These are phyloP conservation scores for Cicer chorassanicum DNA, from an alignment of 306 rosid species.

Conservation along the genomic window DNA sequence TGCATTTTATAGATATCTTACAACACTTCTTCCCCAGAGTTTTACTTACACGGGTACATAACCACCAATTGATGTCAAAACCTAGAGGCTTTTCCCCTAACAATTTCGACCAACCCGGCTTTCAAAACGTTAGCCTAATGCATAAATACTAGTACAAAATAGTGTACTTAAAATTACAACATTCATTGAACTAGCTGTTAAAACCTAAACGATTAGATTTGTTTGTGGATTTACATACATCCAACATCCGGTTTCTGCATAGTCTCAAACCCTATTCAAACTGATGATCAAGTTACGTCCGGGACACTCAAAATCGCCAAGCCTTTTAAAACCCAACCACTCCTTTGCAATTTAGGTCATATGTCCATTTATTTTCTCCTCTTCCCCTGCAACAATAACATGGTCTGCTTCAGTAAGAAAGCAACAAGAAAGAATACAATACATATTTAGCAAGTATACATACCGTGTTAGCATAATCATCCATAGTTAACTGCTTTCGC, in stretches of 20 bases:
- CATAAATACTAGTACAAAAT: constrained; percentile 6
- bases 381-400: constrained; percentile 75
- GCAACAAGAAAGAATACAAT: constrained; percentile 15
- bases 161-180: constrained; percentile 16
- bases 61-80: constrained; percentile 28
- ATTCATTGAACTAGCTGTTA: constrained; percentile 30
- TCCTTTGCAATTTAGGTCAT: constrained; percentile 3
- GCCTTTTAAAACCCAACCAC: constrained; percentile 14
- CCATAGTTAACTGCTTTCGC: constrained; percentile 87
- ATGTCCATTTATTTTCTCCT: constrained; percentile 67
- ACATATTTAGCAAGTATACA: constrained; percentile 9
- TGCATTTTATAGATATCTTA: not conserved
- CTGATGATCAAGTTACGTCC: constrained; percentile 28
- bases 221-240: constrained; percentile 39
- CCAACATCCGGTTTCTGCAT: constrained; percentile 2
- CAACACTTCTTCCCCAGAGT: constrained; percentile 11
- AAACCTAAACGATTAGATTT: constrained; percentile 20
- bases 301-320: constrained; percentile 42
- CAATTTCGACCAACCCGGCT: not conserved
- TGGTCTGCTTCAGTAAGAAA: constrained; percentile 33
- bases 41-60: constrained; percentile 4
- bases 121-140: constrained; percentile 9
- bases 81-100: not conserved
- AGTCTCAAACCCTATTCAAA: constrained; percentile 29
- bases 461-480: constrained; percentile 76